Conservation (phyloP, 1,284 basidiomycete genomes). For the Trametes sp. region DNA sequence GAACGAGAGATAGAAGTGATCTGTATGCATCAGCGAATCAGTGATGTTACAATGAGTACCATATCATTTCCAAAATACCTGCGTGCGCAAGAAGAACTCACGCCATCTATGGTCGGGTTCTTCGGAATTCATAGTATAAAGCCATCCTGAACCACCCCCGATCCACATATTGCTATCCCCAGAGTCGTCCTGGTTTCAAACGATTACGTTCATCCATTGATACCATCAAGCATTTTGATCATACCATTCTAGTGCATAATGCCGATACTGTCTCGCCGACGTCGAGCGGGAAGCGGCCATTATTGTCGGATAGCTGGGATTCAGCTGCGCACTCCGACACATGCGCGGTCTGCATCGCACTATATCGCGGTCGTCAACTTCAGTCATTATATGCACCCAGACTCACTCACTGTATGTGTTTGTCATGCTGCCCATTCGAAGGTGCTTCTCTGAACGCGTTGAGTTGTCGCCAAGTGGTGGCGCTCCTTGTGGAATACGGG, state of each 20-base stretch:
- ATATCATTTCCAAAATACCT: constrained; percentile 19
- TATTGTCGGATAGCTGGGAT: constrained; percentile 1
- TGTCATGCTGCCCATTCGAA: constrained; percentile 3
- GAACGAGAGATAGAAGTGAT: constrained; percentile 35
- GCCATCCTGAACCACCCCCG: constrained; percentile 38
- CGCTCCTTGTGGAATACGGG: neutral
- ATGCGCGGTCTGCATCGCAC: constrained; percentile 13
- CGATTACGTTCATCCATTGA: too few relatives aligned
- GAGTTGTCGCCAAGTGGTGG: constrained; percentile 11
- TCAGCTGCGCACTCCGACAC: constrained; percentile 1
- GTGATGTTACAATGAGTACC: neutral
- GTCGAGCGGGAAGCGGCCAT: constrained; percentile 18
- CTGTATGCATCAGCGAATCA: constrained; percentile 10
- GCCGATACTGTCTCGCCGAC: constrained; percentile 21
- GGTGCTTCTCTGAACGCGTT: constrained; percentile 13
- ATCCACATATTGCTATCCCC: constrained; percentile 18
- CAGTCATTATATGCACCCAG: too few relatives aligned
- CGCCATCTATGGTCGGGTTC: constrained; percentile 20
- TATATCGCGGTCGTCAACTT: too few relatives aligned
- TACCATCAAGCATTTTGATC: too few relatives aligned
- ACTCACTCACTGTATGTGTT: constrained; percentile 28
- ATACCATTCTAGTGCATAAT: constrained; percentile 16
- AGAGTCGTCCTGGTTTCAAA: constrained; percentile 14
- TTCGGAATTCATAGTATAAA: constrained; percentile 33
- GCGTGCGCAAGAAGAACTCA: constrained; percentile 35